phyloP scores from a whole-genome alignment of 495 filamentous ascomycete species.

The Penicillium silybi region DNA sequence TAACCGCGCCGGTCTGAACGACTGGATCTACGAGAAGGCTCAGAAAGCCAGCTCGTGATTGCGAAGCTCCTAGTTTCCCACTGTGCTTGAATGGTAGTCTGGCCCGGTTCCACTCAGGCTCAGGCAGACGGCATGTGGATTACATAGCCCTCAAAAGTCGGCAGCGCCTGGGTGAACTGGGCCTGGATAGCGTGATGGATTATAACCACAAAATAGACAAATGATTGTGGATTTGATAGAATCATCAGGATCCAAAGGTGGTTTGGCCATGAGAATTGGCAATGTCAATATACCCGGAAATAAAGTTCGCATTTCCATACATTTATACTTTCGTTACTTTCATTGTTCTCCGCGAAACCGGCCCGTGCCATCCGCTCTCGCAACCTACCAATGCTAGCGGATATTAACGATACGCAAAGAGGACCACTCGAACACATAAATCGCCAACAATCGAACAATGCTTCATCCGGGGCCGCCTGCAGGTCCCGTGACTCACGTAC shows the following conservation, averaged over 20 bases:
- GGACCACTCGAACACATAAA: neutral
- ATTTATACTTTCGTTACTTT: neutral
- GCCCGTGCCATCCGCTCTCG: neutral
- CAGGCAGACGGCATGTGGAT: slow-evolving; percentile 19
- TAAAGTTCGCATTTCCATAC: slow-evolving; percentile 10
- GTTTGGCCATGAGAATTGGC: neutral
- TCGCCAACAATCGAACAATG: neutral
- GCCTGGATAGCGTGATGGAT: neutral
- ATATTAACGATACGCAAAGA: neutral
- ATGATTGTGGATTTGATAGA: slow-evolving; percentile 5
- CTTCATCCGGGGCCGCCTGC: neutral
- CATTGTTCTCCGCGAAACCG: neutral
- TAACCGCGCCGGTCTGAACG: slow-evolving; percentile 85
- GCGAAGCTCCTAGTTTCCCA: neutral
- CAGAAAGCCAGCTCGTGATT: slow-evolving; percentile 41
- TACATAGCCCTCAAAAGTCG: neutral
- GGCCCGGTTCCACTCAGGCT: slow-evolving; percentile 17
- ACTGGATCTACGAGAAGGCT: slow-evolving; percentile 88
- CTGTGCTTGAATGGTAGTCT: slow-evolving; percentile 4
- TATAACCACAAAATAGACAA: slow-evolving; percentile 4
- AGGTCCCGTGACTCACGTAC: neutral
- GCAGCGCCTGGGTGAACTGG: neutral
- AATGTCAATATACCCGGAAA: slow-evolving; percentile 23
- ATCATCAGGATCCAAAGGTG: slow-evolving; percentile 6
- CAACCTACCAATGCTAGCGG: too few species aligned